Conservation (phyloP, 2,329 filamentous ascomycete species). For the Trichoderma harzianum region DNA sequence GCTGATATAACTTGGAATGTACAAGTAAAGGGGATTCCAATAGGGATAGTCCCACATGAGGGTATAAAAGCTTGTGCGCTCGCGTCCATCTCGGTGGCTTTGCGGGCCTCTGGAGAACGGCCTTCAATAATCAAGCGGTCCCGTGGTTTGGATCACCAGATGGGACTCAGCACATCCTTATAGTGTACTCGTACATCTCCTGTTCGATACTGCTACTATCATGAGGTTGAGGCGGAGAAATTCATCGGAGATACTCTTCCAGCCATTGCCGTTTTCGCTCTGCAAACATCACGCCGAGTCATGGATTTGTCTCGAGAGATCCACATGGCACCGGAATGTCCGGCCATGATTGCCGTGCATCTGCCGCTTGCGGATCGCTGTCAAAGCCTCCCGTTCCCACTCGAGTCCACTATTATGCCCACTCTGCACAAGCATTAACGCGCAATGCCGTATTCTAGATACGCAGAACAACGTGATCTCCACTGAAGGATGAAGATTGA, state of each 20-base stretch:
- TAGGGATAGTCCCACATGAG: conserved; percentile 3
- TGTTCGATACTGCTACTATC: conserved; percentile 13
- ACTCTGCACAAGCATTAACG: not conserved
- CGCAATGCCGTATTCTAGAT: not conserved
- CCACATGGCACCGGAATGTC: conserved; percentile 6
- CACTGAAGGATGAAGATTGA: not conserved
- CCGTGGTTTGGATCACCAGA: conserved; percentile 7
- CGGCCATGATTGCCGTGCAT: conserved; percentile 8
- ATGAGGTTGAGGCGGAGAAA: conserved; percentile 11
- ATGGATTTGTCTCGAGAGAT: conserved; percentile 7
- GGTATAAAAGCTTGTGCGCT: conserved; percentile 7
- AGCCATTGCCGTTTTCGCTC: not conserved
- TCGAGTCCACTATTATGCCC: not conserved
- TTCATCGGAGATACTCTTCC: conserved; percentile 8
- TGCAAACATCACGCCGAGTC: conserved; percentile 11
- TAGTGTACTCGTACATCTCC: not conserved
- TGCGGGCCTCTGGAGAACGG: conserved; percentile 11
- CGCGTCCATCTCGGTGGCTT: conserved; percentile 17
- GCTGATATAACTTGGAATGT: not conserved
- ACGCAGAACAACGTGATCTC: not conserved
- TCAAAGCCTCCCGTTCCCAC: conserved; percentile 10
- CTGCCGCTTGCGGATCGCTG: conserved; percentile 13
- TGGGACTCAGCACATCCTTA: not conserved
- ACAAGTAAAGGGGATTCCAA: not conserved
- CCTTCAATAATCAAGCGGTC: not conserved